phyloP scores from a whole-genome alignment of 331 rosid species.

The Erythrophleum ivorense region DNA sequence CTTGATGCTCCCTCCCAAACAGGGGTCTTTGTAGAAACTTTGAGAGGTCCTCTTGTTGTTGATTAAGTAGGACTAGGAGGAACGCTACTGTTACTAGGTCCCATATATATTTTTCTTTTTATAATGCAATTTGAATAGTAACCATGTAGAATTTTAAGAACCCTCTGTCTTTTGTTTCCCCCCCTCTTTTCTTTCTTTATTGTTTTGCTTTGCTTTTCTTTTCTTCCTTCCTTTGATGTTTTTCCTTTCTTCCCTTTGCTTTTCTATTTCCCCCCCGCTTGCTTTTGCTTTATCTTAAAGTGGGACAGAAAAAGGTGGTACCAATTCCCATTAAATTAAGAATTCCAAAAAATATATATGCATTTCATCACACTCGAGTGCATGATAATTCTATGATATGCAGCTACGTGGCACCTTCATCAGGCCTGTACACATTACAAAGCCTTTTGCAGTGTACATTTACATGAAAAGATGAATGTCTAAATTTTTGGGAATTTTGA shows the following conservation, averaged over 20 bases:
- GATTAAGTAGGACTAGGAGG: conserved; percentile 57
- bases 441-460: background rate
- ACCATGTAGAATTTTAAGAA: conserved; percentile 79
- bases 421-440: conserved; percentile 14
- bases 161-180: conserved; percentile 53
- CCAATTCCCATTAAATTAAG: conserved; percentile 63
- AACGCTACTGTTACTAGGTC: conserved; percentile 45
- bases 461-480: background rate
- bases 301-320: conserved; percentile 75
- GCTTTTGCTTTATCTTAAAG: conserved; percentile 95
- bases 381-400: conserved; percentile 46
- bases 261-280: conserved; percentile 50
- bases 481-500: conserved; percentile 27
- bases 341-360: conserved; percentile 46
- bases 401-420: conserved; percentile 45
- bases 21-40: conserved; percentile 61
- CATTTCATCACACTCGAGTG: conserved; percentile 40
- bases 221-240: conserved; percentile 46
- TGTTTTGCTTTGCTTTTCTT: conserved; percentile 52
- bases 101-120: conserved; percentile 21
- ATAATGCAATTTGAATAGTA: conserved; percentile 62
- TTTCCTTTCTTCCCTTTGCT: conserved; percentile 51
- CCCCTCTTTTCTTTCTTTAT: conserved; percentile 51
- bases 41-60: conserved; percentile 57
- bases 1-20: conserved; percentile 47